Base-by-base conservation (phyloP, 2,329 filamentous ascomycete species). In the Sporothrix inflata region DNA sequence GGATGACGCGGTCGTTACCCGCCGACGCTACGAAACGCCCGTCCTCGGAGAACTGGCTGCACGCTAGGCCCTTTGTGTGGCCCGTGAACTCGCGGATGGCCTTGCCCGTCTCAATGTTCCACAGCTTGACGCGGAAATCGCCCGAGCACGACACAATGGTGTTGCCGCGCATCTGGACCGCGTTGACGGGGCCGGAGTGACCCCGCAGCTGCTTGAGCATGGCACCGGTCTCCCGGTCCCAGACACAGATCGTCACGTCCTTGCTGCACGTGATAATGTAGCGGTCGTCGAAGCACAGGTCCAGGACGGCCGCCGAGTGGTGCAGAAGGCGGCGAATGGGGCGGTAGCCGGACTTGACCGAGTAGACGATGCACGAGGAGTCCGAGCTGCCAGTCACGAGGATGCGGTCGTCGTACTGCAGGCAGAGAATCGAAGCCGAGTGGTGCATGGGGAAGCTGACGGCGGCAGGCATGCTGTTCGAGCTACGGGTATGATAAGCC, bases 221-320 rank as follows among this genome's bases (percentile, higher is more conserved):
- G 11, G 84, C 83, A 47, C 94, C 93, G 0, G 93, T 96, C 71
- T 88, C 83, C 61, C 96, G 92, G 78, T 97, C 93, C 95, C 95
- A 98, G 30, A 99, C 90, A 79, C 94, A 97, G 79, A 99, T 97
- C 74, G 88, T 94, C 53, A 91, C 90, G 82, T 99, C 96, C 82
- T 99, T 99, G 80, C 94, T 97, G 85, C 96, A 99, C 5, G 95
- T 98, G 68, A 98, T 92, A 77, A 99, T 98, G 82, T 97, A 92
- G 77, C 91, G 91, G 75, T 94, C 89, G 79, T 99, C 94, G 75
- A 99, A 95, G 75, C 94, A 95, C 11, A 99, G 90, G 79, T 99
- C 96, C 16, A 99, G 87, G 51, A 99, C 94, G 69, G 96, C 95
- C 4, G 94, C 94, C 6, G 88, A 89, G 83, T 99, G 96, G 74